phyloP scores from a whole-genome alignment of 768 basidiomycete species.

The Mycena metata region DNA sequence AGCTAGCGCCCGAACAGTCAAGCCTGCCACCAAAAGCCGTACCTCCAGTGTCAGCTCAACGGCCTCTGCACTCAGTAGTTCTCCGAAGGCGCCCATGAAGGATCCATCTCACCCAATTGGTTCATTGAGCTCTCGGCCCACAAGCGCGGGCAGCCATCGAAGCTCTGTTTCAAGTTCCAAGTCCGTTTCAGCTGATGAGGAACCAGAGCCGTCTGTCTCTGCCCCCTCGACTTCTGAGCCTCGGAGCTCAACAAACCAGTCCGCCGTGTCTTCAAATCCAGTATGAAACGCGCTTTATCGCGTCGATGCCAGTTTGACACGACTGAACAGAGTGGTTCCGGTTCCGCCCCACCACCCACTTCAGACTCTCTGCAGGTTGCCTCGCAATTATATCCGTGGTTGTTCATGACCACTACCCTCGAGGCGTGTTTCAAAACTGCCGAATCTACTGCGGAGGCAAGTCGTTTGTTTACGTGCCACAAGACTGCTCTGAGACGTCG shows the following conservation, averaged over 20 bases:
- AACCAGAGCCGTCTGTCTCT: not conserved
- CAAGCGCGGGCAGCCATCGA: slow-evolving; percentile 18
- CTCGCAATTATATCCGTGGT: slow-evolving; percentile 70
- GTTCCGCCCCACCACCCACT: slow-evolving; percentile 41
- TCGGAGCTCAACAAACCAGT: not conserved
- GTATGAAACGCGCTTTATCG: slow-evolving; percentile 24
- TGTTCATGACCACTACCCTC: slow-evolving; percentile 70
- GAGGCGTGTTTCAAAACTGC: slow-evolving; percentile 63
- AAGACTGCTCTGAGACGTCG: not conserved
- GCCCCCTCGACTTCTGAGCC: not conserved
- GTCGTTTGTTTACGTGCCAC: slow-evolving; percentile 1
- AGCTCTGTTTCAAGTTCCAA: not conserved
- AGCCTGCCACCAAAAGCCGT: slow-evolving; percentile 14
- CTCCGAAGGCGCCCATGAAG: not conserved
- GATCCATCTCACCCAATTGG: not conserved
- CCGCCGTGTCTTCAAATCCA: not conserved
- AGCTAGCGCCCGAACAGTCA: not conserved
- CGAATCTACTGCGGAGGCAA: slow-evolving; percentile 53
- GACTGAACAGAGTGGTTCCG: slow-evolving; percentile 16
- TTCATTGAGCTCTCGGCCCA: slow-evolving; percentile 9
- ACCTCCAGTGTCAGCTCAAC: slow-evolving; percentile 31
- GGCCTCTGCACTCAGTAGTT: slow-evolving; percentile 13
- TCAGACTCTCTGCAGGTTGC: slow-evolving; percentile 61
- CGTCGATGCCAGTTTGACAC: not conserved
- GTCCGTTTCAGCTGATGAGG: not conserved